phyloP scores from a whole-genome alignment of 2,329 filamentous ascomycete species.

The Mycocentrospora acerina region DNA sequence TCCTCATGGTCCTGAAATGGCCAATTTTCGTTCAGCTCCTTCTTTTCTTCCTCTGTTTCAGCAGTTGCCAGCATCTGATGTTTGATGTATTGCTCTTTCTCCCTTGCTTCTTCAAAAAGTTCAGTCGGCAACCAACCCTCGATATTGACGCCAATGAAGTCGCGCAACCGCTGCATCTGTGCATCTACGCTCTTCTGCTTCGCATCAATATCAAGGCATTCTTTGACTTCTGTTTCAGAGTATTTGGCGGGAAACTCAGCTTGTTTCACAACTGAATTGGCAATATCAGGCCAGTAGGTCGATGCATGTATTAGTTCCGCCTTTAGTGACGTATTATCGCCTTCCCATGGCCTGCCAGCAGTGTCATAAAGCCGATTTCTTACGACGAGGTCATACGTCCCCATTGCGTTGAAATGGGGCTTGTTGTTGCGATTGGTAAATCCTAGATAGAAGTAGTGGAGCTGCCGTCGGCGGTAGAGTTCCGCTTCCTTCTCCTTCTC shows the following conservation, averaged over 20 bases:
- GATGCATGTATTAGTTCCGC: slow-evolving; percentile 18
- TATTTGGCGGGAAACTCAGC: slow-evolving; percentile 9
- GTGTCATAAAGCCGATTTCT: slow-evolving; percentile 10
- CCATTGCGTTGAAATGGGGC: slow-evolving; percentile 18
- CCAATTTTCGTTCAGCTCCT: slow-evolving; percentile 10
- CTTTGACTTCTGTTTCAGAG: slow-evolving; percentile 10
- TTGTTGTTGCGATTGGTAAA: slow-evolving; percentile 19
- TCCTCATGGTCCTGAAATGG: slow-evolving; percentile 15
- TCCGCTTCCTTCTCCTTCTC: slow-evolving; percentile 15
- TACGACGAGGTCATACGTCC: slow-evolving; percentile 8
- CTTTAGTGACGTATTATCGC: slow-evolving; percentile 22
- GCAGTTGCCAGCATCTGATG: slow-evolving; percentile 12
- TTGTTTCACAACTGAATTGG: slow-evolving; percentile 9
- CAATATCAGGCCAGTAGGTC: slow-evolving; percentile 16
- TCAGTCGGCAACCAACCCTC: slow-evolving; percentile 22
- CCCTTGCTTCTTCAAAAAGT: slow-evolving; percentile 14
- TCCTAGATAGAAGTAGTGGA: slow-evolving; percentile 25
- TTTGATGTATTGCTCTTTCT: slow-evolving; percentile 19
- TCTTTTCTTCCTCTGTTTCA: slow-evolving; percentile 11
- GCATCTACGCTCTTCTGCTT: slow-evolving; percentile 17
- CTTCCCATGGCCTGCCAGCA: slow-evolving; percentile 21
- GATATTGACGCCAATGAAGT: slow-evolving; percentile 17
- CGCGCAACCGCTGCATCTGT: slow-evolving; percentile 17
- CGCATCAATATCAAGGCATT: slow-evolving; percentile 12
- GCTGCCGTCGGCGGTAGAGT: slow-evolving; percentile 20